phyloP scores from a whole-genome alignment of 1,284 basidiomycete genomes.

The Cutaneotrichosporon curvatum region DNA sequence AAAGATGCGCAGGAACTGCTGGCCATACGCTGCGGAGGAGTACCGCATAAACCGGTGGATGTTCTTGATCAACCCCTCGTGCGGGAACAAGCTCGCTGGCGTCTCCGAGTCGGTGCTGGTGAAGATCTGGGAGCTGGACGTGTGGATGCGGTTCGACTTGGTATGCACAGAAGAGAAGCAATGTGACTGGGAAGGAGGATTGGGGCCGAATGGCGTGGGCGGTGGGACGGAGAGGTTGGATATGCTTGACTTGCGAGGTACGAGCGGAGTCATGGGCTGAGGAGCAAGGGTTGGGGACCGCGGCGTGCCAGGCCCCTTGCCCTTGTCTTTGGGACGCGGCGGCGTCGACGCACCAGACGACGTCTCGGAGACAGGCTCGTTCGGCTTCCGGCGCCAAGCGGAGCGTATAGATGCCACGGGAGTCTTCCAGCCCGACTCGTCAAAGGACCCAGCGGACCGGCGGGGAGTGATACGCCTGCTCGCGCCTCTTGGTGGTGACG shows the following conservation, averaged over 20 bases:
- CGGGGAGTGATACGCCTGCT: too few relatives aligned
- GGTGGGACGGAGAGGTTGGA: constrained; percentile 1
- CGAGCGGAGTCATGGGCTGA: too few relatives aligned
- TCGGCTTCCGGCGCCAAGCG: too few relatives aligned
- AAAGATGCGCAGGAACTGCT: constrained; percentile 49
- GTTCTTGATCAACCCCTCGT: constrained; percentile 47
- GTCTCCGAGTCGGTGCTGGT: background rate
- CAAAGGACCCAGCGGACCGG: too few relatives aligned
- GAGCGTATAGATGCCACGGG: too few relatives aligned
- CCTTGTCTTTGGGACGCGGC: too few relatives aligned
- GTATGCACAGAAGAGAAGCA: constrained; percentile 12
- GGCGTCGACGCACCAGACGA: too few relatives aligned
- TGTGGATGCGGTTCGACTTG: constrained; percentile 14
- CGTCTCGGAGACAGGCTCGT: too few relatives aligned
- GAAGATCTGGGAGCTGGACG: constrained; percentile 16
- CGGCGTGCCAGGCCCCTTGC: too few relatives aligned
- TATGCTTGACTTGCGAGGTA: too few relatives aligned
- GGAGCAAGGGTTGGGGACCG: too few relatives aligned
- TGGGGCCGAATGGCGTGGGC: constrained; percentile 14
- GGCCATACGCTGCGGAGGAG: constrained; percentile 48
- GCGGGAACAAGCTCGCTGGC: constrained; percentile 42
- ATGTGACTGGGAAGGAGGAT: background rate
- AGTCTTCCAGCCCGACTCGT: too few relatives aligned
- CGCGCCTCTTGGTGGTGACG: constrained; percentile 4
- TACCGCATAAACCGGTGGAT: constrained; percentile 50